Evolutionary conservation across 768 basidiomycete species (phyloP).

Genomic region (Tylopilus intermedius): DNA sequence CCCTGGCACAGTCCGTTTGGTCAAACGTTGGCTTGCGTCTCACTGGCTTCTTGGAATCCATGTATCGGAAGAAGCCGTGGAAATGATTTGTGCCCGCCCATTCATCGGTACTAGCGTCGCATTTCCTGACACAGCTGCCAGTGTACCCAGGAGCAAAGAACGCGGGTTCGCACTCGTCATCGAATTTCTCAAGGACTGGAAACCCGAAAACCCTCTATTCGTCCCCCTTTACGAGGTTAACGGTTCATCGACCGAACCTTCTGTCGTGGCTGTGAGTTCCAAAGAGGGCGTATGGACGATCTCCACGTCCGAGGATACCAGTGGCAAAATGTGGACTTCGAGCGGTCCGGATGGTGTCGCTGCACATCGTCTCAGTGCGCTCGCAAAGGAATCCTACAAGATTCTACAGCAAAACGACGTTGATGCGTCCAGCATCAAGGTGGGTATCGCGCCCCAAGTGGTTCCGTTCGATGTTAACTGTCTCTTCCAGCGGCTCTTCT

Average conservation of each 20-base stretch:
- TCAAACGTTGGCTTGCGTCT: slow-evolving; percentile 88
- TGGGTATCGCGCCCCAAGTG: slow-evolving; percentile 27
- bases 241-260: slow-evolving; percentile 3
- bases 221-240: slow-evolving; percentile 61
- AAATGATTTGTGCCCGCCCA: slow-evolving; percentile 75
- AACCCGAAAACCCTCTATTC: slow-evolving; percentile 68
- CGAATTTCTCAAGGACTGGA: slow-evolving; percentile 74
- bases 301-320: slow-evolving; percentile 69
- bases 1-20: slow-evolving; percentile 77
- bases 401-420: slow-evolving; percentile 50
- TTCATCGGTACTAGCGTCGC: slow-evolving; percentile 53
- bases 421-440: slow-evolving; percentile 55
- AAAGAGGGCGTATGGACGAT: slow-evolving; percentile 65
- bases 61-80: slow-evolving; percentile 73
- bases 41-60: slow-evolving; percentile 82
- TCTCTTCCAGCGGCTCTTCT: slow-evolving; percentile 65
- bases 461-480: background rate
- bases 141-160: slow-evolving; percentile 70
- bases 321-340: slow-evolving; percentile 74
- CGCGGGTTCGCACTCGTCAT: slow-evolving; percentile 75
- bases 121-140: slow-evolving; percentile 34
- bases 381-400: slow-evolving; percentile 73
- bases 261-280: slow-evolving; percentile 28
- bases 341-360: slow-evolving; percentile 63
- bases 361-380: slow-evolving; percentile 62